Evolutionary conservation across 345 rosid genomes (phyloP).

Genomic region (Heritiera littoralis): DNA sequence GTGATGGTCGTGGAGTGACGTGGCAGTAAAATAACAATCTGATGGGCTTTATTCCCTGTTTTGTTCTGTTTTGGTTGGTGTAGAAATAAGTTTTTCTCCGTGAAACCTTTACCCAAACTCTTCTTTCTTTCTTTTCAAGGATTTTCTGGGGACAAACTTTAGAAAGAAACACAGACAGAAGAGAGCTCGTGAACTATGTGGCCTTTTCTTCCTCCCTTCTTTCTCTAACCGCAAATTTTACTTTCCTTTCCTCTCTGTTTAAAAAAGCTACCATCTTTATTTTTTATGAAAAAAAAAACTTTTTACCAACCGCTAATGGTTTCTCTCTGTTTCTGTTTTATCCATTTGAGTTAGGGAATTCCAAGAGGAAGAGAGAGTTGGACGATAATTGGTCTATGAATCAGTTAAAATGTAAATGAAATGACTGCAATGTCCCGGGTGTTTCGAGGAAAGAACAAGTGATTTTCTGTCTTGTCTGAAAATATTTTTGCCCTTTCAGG

Average conservation of each 20-base stretch:
- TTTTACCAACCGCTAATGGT: no score
- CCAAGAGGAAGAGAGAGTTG: background rate
- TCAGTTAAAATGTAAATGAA: background rate
- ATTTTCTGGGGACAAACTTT: background rate
- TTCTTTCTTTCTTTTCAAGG: background rate
- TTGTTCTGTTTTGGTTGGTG: slow-evolving; percentile 29
- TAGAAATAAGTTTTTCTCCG: slow-evolving; percentile 41
- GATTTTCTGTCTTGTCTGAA: background rate
- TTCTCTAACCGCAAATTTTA: background rate
- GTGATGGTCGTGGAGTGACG: slow-evolving; percentile 28
- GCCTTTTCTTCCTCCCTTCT: background rate
- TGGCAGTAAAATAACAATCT: slow-evolving; percentile 27
- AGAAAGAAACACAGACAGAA: slow-evolving; percentile 19
- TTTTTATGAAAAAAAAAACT: no score
- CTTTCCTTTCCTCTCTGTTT: background rate
- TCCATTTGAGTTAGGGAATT: background rate
- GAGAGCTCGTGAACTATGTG: slow-evolving; percentile 32
- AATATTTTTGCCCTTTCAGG: background rate
- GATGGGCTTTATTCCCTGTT: slow-evolving; percentile 10
- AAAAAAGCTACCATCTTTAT: no score
- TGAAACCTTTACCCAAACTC: slow-evolving; percentile 45
- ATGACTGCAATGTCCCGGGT: background rate
- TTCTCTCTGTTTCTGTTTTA: background rate
- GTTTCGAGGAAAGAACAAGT: background rate
- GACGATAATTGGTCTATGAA: background rate